phyloP scores from a whole-genome alignment of 2,329 filamentous ascomycete species.

The Fusarium begoniae region DNA sequence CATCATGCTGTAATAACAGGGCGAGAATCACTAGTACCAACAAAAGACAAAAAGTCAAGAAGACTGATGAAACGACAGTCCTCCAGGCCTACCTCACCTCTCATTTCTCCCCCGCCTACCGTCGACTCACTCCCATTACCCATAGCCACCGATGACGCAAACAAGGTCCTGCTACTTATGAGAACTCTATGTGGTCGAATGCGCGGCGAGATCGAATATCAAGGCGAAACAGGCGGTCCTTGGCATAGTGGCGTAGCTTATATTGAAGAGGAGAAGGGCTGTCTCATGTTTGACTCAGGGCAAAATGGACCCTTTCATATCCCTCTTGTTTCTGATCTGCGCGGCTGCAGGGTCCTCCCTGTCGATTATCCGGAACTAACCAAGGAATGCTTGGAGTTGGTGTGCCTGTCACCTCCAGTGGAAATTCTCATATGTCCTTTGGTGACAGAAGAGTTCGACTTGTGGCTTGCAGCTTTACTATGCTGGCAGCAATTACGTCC shows the following conservation, averaged over 20 bases:
- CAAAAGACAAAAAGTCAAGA: slow-evolving; percentile 56
- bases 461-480: slow-evolving; percentile 82
- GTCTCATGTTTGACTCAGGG: slow-evolving; percentile 77
- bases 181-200: slow-evolving; percentile 80
- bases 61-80: slow-evolving; percentile 65
- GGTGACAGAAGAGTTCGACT: slow-evolving; percentile 73
- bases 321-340: slow-evolving; percentile 75
- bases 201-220: slow-evolving; percentile 80
- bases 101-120: slow-evolving; percentile 62
- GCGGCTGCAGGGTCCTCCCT: slow-evolving; percentile 75
- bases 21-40: slow-evolving; percentile 49
- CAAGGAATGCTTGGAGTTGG: slow-evolving; percentile 63
- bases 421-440: slow-evolving; percentile 73
- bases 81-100: slow-evolving; percentile 67
- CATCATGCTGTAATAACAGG: slow-evolving; percentile 52
- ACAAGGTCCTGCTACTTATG: slow-evolving; percentile 79
- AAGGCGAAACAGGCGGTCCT: slow-evolving; percentile 65
- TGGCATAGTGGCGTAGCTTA: slow-evolving; percentile 80
- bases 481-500: slow-evolving; percentile 83
- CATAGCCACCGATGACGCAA: slow-evolving; percentile 72
- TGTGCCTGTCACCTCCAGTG: slow-evolving; percentile 61
- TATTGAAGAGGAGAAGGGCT: slow-evolving; percentile 79
- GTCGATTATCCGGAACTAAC: slow-evolving; percentile 58
- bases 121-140: slow-evolving; percentile 69
- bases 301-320: slow-evolving; percentile 71